These are phyloP conservation scores for Penicillium nucicola DNA, from an alignment of 495 filamentous ascomycete genomes.

Conservation along the genomic window DNA sequence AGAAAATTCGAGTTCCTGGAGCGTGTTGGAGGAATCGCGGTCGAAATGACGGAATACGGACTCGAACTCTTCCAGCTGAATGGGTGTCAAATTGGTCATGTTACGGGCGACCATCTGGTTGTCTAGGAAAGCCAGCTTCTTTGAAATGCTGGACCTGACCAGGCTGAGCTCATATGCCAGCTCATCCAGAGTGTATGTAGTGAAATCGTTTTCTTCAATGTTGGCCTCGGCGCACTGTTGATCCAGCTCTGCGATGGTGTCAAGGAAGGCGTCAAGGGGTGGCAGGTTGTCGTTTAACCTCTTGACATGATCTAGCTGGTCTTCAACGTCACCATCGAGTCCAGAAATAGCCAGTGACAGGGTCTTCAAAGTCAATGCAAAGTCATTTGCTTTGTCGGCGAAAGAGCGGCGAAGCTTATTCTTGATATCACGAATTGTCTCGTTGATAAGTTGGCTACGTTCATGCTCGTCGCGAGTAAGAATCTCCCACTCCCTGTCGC, in stretches of 20 bases:
- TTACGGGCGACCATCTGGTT: constrained; percentile 96
- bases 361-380: constrained; percentile 89
- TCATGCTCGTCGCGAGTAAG: constrained; percentile 79
- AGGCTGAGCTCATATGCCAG: constrained; percentile 89
- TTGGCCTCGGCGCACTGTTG: constrained; percentile 92
- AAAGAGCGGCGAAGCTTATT: constrained; percentile 88
- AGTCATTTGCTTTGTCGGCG: constrained; percentile 95
- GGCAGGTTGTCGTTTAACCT: constrained; percentile 75
- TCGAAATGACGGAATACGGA: constrained; percentile 97
- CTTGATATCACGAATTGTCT: constrained; percentile 97
- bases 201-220: constrained; percentile 98
- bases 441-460: constrained; percentile 89
- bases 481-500: constrained; percentile 77
- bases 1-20: constrained; percentile 94
- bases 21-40: constrained; percentile 81
- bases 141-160: constrained; percentile 84
- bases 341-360: constrained; percentile 90
- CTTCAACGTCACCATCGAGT: constrained; percentile 91
- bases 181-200: constrained; percentile 95
- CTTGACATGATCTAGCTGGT: constrained; percentile 82
- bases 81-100: constrained; percentile 98
- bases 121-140: constrained; percentile 94
- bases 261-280: constrained; percentile 83
- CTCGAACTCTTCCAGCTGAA: constrained; percentile 97
- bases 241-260: constrained; percentile 76